Conservation (phyloP, 306 rosid genomes). For the Sechiopsis laciniata region DNA sequence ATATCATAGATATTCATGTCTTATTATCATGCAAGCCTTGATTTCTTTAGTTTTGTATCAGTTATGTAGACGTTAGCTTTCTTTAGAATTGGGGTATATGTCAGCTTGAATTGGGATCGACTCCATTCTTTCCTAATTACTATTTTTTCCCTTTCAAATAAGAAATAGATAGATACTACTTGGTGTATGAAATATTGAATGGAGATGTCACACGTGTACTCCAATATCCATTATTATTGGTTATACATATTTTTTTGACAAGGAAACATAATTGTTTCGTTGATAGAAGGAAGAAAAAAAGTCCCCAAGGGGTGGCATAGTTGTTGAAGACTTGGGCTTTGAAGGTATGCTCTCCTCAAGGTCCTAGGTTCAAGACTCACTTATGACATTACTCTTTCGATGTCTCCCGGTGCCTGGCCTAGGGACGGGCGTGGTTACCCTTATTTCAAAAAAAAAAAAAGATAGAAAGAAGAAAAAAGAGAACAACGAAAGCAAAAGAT, state of each 20-base stretch:
- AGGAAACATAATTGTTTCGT: not conserved
- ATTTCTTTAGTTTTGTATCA: not conserved
- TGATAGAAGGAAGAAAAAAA: conserved; percentile 1
- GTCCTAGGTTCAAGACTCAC: no score
- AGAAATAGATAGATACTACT: not conserved
- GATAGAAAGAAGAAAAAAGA: not conserved
- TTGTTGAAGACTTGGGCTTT: no score
- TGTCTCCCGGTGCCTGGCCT: no score
- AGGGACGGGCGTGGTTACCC: no score
- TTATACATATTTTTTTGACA: not conserved
- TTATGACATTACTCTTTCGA: no score
- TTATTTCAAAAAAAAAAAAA: no score
- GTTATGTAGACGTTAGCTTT: not conserved
- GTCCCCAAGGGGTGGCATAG: no score
- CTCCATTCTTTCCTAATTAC: not conserved
- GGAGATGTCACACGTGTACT: not conserved
- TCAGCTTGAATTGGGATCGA: not conserved
- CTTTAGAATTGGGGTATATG: not conserved
- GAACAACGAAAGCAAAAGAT: not conserved
- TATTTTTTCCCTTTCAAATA: not conserved
- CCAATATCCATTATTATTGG: not conserved
- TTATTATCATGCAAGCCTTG: not conserved
- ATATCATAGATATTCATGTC: not conserved
- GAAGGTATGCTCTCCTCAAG: no score
- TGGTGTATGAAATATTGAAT: not conserved